phyloP scores from a whole-genome alignment of 202 grass and related monocot genomes.

The Hordeum pubiflorum region DNA sequence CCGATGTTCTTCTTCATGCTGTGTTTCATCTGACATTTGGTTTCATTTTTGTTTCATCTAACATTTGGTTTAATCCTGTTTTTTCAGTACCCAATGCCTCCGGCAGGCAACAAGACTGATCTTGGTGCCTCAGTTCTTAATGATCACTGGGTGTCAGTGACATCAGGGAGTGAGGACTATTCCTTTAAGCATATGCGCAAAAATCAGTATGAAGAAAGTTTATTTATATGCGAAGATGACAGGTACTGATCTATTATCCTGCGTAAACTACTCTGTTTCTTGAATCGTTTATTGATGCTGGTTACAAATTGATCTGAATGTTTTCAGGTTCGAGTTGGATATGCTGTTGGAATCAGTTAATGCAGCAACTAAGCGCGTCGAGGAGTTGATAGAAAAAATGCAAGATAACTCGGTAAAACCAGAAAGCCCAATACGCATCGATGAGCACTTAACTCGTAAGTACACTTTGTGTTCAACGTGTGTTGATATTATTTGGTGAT shows the following conservation, averaged over 20 bases:
- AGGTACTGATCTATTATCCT: conserved; percentile 37
- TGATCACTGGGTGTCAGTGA: conserved; percentile 89
- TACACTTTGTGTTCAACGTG: conserved; percentile 1
- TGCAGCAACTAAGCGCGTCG: conserved; percentile 64
- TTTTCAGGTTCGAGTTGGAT: conserved; percentile 87
- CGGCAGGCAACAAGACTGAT: conserved; percentile 65
- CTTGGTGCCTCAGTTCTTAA: conserved; percentile 76
- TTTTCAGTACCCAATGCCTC: conserved; percentile 76
- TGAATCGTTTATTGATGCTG: conserved; percentile 9
- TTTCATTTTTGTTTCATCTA: background rate
- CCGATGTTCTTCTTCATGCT: background rate
- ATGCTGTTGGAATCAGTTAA: conserved; percentile 96
- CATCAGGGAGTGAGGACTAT: conserved; percentile 97
- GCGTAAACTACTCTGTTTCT: background rate
- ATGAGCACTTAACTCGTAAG: conserved; percentile 83
- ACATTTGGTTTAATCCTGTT: conserved; percentile 7
- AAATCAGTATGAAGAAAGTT: conserved; percentile 97
- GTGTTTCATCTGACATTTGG: background rate
- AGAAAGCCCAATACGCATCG: conserved; percentile 59
- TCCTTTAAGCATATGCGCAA: conserved; percentile 98
- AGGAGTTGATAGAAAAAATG: conserved; percentile 89
- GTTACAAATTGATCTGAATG: background rate
- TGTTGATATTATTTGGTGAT: conserved; percentile 10
- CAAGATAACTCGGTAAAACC: conserved; percentile 69
- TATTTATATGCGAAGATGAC: conserved; percentile 97